These are phyloP conservation scores for Diaporthe aspalathi DNA, from an alignment of 2,329 filamentous ascomycete genomes.

Conservation along the genomic window DNA sequence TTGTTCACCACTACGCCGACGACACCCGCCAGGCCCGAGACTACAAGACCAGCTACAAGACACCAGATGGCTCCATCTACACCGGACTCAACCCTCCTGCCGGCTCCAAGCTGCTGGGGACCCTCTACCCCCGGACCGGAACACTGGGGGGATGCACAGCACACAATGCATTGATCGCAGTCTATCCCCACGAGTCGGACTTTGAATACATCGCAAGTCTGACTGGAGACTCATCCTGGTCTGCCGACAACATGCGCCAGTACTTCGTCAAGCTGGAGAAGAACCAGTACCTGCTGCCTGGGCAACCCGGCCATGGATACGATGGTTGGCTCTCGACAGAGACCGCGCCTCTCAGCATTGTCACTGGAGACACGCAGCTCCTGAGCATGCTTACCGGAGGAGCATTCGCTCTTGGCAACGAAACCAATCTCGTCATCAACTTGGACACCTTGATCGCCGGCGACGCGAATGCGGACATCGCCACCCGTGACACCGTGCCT, in stretches of 20 bases:
- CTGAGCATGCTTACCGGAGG: conserved; percentile 27
- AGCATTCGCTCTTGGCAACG: conserved; percentile 32
- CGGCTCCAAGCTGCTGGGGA: conserved; percentile 44
- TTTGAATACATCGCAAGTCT: conserved; percentile 8
- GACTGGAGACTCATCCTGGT: conserved; percentile 24
- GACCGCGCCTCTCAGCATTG: conserved; percentile 58
- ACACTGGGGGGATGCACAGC: conserved; percentile 50
- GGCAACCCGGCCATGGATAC: conserved; percentile 58
- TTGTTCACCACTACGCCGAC: conserved; percentile 39
- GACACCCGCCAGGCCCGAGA: conserved; percentile 33
- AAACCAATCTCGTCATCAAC: conserved; percentile 23
- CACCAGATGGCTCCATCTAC: conserved; percentile 31
- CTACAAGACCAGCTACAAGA: conserved; percentile 27
- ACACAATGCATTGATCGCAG: conserved; percentile 53
- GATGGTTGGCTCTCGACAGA: conserved; percentile 61
- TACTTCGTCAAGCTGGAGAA: conserved; percentile 61
- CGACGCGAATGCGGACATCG: conserved; percentile 54
- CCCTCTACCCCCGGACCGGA: conserved; percentile 44
- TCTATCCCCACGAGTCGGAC: conserved; percentile 18
- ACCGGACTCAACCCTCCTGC: conserved; percentile 42
- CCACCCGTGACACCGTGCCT: conserved; percentile 75
- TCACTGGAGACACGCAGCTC: conserved; percentile 58
- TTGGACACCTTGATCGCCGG: conserved; percentile 22
- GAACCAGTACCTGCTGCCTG: conserved; percentile 47
- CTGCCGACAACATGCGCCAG: conserved; percentile 59